Base-by-base conservation (phyloP, 371 early-diverging fungal species). In the Zychaea mexicana region DNA sequence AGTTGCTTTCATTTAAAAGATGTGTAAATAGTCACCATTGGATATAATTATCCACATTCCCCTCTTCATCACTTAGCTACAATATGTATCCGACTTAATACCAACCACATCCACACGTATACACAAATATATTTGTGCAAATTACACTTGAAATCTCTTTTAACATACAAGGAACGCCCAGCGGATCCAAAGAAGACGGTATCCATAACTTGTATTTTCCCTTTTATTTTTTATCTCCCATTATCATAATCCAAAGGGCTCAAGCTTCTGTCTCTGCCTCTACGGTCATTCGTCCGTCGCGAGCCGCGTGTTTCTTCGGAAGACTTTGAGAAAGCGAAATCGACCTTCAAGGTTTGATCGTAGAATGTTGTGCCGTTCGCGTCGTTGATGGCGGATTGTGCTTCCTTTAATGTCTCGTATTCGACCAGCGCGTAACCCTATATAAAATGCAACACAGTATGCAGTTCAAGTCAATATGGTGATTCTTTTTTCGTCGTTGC, bases 401-500 rank as follows among this genome's bases (percentile, higher is more conserved):
- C 97, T 70, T 97, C 93, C 45, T 88, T 87, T 58, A 83, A 85
- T 13, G 86, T 84, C 55, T 88, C 91, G 61, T 93, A 98, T 79
- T 98, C 97, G 32, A 96, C 76, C 61, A 98, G 76, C 12, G 95
- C 96, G 67, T 98, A 98, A 33, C 98, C 98, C 95, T 94, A 75
- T 27, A 47, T 42, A 5, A 21, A 15, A 61, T 10, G 17, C 21
- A 63, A 24, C 9, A 21, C 58, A 21, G 39, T 38, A 53, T 53
- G 19, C 10, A 46, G n/a, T n/a, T n/a, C n/a, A n/a, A n/a, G n/a
- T n/a, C n/a, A n/a, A n/a, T n/a, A n/a, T n/a, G n/a, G n/a, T n/a
- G n/a, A n/a, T n/a, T n/a, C n/a, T n/a, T n/a, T n/a, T n/a, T n/a
- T n/a, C n/a, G n/a, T n/a, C n/a, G n/a, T n/a, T n/a, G n/a, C n/a